These are phyloP conservation scores for Clathrospora elynae DNA, from an alignment of 2,329 filamentous ascomycete species.

Conservation along the genomic window DNA sequence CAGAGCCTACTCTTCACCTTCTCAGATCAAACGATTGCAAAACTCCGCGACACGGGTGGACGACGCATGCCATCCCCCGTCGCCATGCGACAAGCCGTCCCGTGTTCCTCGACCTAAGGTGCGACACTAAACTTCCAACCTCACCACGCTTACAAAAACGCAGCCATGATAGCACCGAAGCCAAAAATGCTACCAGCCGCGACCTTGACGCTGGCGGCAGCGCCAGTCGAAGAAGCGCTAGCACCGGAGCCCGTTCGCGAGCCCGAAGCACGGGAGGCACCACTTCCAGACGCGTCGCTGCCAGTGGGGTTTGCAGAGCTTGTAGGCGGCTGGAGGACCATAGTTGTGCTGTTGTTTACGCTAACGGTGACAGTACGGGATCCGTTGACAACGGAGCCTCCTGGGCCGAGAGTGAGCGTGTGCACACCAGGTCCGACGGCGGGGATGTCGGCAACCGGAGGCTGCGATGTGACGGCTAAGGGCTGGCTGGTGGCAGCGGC, in stretches of 20 bases:
- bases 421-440: conserved; percentile 44
- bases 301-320: conserved; percentile 17
- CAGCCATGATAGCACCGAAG: conserved; percentile 45
- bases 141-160: conserved; percentile 44
- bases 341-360: conserved; percentile 45
- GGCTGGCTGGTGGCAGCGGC: conserved; percentile 30
- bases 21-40: neutral
- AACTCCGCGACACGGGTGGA: conserved; percentile 21
- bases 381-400: conserved; percentile 34
- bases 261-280: conserved; percentile 15
- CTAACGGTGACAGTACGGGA: conserved; percentile 40
- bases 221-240: conserved; percentile 22
- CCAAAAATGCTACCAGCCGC: conserved; percentile 41
- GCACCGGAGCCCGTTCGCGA: conserved; percentile 22
- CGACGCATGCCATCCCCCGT: too few species aligned
- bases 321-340: conserved; percentile 23
- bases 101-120: conserved; percentile 6
- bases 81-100: conserved; percentile 12
- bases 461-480: conserved; percentile 29
- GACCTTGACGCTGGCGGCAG: conserved; percentile 39
- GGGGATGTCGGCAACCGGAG: conserved; percentile 41
- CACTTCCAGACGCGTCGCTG: conserved; percentile 14
- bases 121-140: conserved; percentile 5
- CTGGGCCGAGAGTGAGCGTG: conserved; percentile 39
- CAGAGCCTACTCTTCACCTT: conserved; percentile 5